A percentile compares a stretch with the other conserved stretches of the same genome.
Evolutionary conservation across 331 rosid genomes (phyloP).

Genomic region (Malus hybrid): DNA sequence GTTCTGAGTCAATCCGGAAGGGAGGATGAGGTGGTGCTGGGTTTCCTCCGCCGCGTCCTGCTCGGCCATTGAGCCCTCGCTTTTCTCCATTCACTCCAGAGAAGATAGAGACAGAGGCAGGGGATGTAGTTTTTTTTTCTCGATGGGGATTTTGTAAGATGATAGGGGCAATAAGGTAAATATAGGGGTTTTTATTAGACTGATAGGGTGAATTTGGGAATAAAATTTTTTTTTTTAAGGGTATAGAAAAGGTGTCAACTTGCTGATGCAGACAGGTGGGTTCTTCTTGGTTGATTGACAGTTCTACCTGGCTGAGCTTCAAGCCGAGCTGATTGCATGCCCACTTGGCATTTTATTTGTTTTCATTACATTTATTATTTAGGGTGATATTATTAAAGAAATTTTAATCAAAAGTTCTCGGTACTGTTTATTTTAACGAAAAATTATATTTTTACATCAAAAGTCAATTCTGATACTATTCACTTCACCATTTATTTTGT

Average conservation of each 20-base stretch:
- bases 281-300: conserved; percentile 1
- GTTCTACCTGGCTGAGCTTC: background rate
- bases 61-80: conserved; percentile 36
- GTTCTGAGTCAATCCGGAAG: conserved; percentile 35
- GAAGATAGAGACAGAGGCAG: background rate
- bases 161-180: conserved; percentile 33
- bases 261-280: conserved; percentile 15
- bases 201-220: too few species aligned
- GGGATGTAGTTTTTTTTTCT: background rate
- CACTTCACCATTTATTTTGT: too few species aligned
- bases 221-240: background rate
- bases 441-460: too few species aligned
- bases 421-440: too few species aligned
- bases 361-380: too few species aligned
- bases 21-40: conserved; percentile 36
- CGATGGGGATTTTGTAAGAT: conserved; percentile 28
- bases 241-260: conserved; percentile 15
- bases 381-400: too few species aligned
- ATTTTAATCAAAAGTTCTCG: too few species aligned
- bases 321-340: background rate
- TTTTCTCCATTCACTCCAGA: conserved; percentile 43
- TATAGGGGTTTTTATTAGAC: background rate
- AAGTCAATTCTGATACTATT: too few species aligned
- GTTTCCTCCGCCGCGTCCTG: conserved; percentile 22
- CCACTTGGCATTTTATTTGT: background rate